Conservation (phyloP, 768 basidiomycete species). For the Lactifluus volemus region DNA sequence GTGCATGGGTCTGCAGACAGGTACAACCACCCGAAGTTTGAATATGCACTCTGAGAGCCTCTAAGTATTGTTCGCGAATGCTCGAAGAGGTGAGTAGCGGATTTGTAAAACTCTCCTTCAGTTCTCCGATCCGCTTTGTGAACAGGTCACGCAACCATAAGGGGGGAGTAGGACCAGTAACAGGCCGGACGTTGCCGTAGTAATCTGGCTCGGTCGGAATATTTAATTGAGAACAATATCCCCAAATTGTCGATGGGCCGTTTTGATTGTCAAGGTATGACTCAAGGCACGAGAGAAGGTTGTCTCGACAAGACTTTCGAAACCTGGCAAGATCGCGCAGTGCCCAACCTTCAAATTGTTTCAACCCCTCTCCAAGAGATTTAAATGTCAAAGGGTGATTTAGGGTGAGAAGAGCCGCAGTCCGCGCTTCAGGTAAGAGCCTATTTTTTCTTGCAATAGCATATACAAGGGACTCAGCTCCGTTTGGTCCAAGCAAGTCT, state of each 20-base stretch:
- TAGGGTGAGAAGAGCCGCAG: background rate
- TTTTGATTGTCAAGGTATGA: background rate
- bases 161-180: background rate
- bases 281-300: background rate
- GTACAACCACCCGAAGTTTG: too few species aligned
- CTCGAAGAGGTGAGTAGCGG: background rate
- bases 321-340: background rate
- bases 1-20: background rate
- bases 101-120: background rate
- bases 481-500: background rate
- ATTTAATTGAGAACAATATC: background rate
- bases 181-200: too few species aligned
- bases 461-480: background rate
- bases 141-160: background rate
- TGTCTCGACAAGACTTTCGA: background rate
- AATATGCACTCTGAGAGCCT: too few species aligned
- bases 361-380: background rate
- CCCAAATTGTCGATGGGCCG: background rate
- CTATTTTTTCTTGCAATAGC: background rate
- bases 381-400: background rate
- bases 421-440: background rate
- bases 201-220: rapidly evolving
- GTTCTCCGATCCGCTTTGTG: background rate
- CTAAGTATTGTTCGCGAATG: background rate
- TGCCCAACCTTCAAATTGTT: background rate